phyloP scores from a whole-genome alignment of 2,329 filamentous ascomycete species.

The Zymoseptoria pseudotritici region DNA sequence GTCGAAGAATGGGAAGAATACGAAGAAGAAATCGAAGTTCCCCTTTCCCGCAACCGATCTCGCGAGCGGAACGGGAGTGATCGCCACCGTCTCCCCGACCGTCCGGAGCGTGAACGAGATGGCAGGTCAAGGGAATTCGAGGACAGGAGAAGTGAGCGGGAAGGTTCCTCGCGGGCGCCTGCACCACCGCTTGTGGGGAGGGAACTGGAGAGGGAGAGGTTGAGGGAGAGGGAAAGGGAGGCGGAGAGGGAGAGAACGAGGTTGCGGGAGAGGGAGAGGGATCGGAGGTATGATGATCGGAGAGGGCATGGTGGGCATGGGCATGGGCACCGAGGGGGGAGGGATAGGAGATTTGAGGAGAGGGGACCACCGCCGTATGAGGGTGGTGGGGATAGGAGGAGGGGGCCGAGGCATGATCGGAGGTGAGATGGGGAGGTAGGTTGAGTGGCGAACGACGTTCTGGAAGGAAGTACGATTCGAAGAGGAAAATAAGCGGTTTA shows the following conservation, averaged over 20 bases:
- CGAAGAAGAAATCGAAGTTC: slow-evolving; percentile 64
- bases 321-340: slow-evolving; percentile 9
- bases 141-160: slow-evolving; percentile 62
- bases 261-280: slow-evolving; percentile 19
- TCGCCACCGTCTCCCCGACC: slow-evolving; percentile 8
- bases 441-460: no score
- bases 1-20: slow-evolving; percentile 69
- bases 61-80: slow-evolving; percentile 17
- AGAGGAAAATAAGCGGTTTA: no score
- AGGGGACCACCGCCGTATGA: slow-evolving; percentile 18
- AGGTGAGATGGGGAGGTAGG: slow-evolving; percentile 6
- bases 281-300: slow-evolving; percentile 24
- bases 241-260: slow-evolving; percentile 19
- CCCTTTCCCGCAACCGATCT: slow-evolving; percentile 16
- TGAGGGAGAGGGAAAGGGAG: slow-evolving; percentile 21
- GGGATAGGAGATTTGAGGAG: slow-evolving; percentile 18
- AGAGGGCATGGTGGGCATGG: not conserved
- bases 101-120: slow-evolving; percentile 17
- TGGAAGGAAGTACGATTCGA: no score
- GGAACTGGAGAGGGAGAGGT: slow-evolving; percentile 16
- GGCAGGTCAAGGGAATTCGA: slow-evolving; percentile 14
- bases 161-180: slow-evolving; percentile 55
- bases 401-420: slow-evolving; percentile 13
- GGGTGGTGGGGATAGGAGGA: slow-evolving; percentile 13
- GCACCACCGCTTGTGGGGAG: slow-evolving; percentile 3